Evolutionary conservation across 805 yeast species (phyloP), one percentile per base, ranked within the genome.

Genomic region (Cyberlindnera mississippiensis): DNA sequence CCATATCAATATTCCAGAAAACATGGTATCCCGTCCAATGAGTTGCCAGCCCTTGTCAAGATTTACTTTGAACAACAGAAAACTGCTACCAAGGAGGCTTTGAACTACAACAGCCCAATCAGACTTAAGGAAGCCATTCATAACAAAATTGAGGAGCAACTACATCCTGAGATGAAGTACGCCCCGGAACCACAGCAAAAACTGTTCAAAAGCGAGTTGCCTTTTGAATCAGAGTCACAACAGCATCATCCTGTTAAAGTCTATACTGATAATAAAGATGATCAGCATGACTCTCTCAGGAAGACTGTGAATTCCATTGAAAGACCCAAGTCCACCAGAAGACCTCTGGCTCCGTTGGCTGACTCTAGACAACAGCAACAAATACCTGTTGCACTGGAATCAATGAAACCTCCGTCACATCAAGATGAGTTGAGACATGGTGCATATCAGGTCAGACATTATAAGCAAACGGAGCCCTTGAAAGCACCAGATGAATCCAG

Each of bases 1-100:
- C 72, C 72, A 9, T 64, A 65, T 30, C 70, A 67, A 46, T 68
- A 65, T 45, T 49, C 63, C 16, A 65, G 59, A 42, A 60, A 60
- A 48, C 53, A 66, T 42, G 60, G 62, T 31, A 44, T 67, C 12
- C 67, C 71, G 2, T 52, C 68, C 2, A 48, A 49, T 17, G 72
- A 67, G 27, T 51, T 67, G 35, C 68, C 71, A 15, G 53, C 46
- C 28, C 56, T 67, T 9, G 62, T 67, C 10, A 62, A 62, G 38
- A 31, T 58, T 8, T 68, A 62, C 45, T 61, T 67, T 40, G 67
- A 66, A 39, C 63, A 57, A 40, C 69, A 67, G 42, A 65, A 57
- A 38, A 54, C 50, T 30, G 64, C 62, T 33, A 58, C 57, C 19
- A 60, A 59, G 41, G 61, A 59, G 30, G 46, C 53, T 0, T 20